Percentiles rank a stretch among this genome's conserved stretches.
phyloP scores from a whole-genome alignment of 140 eudicot species.

The Oenanthe javanica region DNA sequence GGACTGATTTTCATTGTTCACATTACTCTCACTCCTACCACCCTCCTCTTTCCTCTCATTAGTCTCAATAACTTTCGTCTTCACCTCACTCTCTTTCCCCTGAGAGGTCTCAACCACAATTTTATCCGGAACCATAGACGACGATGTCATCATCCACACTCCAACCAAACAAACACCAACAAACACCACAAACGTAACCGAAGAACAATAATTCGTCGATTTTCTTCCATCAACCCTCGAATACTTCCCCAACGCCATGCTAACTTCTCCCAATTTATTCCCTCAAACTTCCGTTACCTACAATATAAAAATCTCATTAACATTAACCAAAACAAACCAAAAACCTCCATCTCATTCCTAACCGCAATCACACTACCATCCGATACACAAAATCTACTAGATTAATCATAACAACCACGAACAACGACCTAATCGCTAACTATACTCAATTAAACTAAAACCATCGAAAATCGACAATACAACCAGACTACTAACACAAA shows the following conservation, averaged over 20 bases:
- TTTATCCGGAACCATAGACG: conserved; percentile 65
- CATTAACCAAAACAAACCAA: not conserved
- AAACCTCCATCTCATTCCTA: not conserved
- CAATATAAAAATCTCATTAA: not conserved
- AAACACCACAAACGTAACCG: conserved; percentile 72
- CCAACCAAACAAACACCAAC: conserved; percentile 89
- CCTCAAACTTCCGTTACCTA: conserved; percentile 21
- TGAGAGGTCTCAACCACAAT: conserved; percentile 33
- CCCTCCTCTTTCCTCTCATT: not conserved
- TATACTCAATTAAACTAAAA: too few species aligned
- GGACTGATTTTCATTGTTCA: conserved; percentile 25
- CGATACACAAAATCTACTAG: too few species aligned
- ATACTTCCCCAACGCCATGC: conserved; percentile 71
- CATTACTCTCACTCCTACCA: conserved; percentile 14
- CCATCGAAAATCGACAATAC: too few species aligned
- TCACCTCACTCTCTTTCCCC: conserved; percentile 30
- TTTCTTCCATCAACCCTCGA: conserved; percentile 74
- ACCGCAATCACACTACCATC: too few species aligned
- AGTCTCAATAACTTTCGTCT: conserved; percentile 20
- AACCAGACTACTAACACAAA: too few species aligned
- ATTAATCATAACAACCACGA: too few species aligned
- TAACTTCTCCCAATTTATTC: conserved; percentile 10
- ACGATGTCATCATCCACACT: conserved; percentile 95
- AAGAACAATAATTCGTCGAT: conserved; percentile 59
- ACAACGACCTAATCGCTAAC: too few species aligned